Base-by-base conservation (phyloP, 805 yeast genomes). In the Komagataella kurtzmanii region DNA sequence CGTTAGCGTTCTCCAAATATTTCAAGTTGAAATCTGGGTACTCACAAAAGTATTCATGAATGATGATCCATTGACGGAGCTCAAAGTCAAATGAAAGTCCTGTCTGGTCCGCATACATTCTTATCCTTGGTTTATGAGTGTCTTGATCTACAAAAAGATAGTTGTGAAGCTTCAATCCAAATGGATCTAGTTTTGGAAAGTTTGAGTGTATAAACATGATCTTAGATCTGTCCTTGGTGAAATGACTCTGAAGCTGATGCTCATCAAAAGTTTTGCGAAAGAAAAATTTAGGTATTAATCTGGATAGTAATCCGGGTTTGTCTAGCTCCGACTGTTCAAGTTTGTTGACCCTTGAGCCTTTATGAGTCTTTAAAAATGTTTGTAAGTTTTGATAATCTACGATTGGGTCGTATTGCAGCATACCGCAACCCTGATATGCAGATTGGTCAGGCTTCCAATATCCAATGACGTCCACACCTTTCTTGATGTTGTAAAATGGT, bases 331-430 rank as follows among this genome's bases (percentile, higher is more conserved):
- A 17, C 36, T 17, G 17, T 6, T 48, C 45, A 7, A 19, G 46
- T 18, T n/a, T 17, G 0, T 53, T 12, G 4, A 56, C 52, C 24
- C 46, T 7, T 18, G 54, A 51, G 18, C 52, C 47, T 21, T 47
- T 30, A 30, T 55, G 24, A 24, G 44, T 47, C 17, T 50, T 48
- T 17, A 53, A 40, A 54, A 56, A 64, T n/a, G 54, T 30, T 6
- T 52, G 52, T 14, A 57, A 51, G 46, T 60, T 59, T 7, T 57
- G 19, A 47, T 51, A 69, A 56, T 77, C 81, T 30, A 63, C 65
- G 1, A 68, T 66, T 0, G 82, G 81, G 55, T 77, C 77, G 55
- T 65, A 73, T 55, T 78, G 83, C 6, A 79, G 75, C 82, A 78
- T 77, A 3, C 79, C 81, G 19, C 77, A 75, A 4, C 83, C 83